Evolutionary conservation across 108 stramenopile species (phyloP).

Genomic region (Cyclotella cryptica): DNA sequence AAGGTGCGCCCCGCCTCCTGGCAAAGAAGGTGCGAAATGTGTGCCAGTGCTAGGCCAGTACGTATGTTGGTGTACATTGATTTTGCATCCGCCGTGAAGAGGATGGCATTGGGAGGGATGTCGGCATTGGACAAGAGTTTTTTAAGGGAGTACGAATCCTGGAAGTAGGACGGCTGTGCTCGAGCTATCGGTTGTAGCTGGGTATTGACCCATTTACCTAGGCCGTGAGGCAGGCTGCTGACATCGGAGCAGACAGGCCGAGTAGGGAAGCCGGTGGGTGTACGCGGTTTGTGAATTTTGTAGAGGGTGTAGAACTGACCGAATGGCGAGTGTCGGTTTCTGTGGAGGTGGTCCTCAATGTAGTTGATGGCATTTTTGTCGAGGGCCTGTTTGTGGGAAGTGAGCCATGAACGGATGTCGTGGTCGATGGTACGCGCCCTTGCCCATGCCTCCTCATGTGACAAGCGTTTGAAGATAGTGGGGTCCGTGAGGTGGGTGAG

Average conservation of each 20-base stretch:
- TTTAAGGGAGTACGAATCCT: slow-evolving; percentile 4
- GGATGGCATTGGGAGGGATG: slow-evolving; percentile 15
- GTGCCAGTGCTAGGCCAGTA: slow-evolving; percentile 19
- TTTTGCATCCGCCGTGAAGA: slow-evolving; percentile 39
- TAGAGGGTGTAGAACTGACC: too few species aligned
- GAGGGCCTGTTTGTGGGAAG: too few species aligned
- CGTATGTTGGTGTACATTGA: slow-evolving; percentile 52
- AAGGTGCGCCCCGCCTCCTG: slow-evolving; percentile 9
- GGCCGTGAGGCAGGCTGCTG: neutral
- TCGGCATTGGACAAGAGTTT: neutral
- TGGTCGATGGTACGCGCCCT: too few species aligned
- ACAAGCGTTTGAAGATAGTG: too few species aligned
- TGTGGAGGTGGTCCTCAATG: too few species aligned
- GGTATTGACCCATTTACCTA: slow-evolving; percentile 12
- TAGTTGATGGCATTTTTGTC: too few species aligned
- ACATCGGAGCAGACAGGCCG: slow-evolving; percentile 23
- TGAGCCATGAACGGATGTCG: too few species aligned
- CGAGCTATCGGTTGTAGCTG: slow-evolving; percentile 11
- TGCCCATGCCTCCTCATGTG: too few species aligned
- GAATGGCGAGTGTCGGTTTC: too few species aligned
- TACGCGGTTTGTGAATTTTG: too few species aligned
- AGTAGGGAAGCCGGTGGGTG: neutral
- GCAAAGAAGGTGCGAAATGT: too few species aligned
- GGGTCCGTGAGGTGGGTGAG: too few species aligned
- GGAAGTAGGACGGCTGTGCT: slow-evolving; percentile 3